Base-by-base conservation (phyloP, 805 yeast species). In the Monosporozyma solicola region DNA sequence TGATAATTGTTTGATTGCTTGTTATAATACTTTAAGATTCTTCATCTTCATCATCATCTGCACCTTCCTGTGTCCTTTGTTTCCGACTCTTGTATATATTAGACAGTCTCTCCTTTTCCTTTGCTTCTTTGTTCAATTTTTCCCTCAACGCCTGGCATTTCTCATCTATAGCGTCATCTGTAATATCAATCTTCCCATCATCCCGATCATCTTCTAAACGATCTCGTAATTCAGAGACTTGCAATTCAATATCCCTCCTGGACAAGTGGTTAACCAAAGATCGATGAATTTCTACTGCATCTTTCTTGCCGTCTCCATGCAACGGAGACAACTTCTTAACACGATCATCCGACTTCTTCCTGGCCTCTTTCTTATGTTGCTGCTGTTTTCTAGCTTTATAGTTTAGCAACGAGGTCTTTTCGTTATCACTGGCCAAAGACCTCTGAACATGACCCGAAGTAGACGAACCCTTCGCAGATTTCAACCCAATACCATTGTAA, bases 371-470 rank as follows among this genome's bases (percentile, higher is more conserved):
- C 31, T n/a, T 20, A 31, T 50, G 10, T 33, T 35, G 29, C 13
- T 24, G 29, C 9, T n/a, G 39, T 39, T 44, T 24, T 41, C 48
- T 25, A 27, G 41, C 29, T 27, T 45, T 41, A 32, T 46, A 33
- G 22, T 47, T 48, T 9, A 56, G 53, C 51, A 53, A 50, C 5
- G 39, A 33, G 8, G 20, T 47, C 32, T 47, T 35, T 7, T 50
- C 53, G 13, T 51, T 43, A 33, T 54, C 58, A 15, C 56, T 41
- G 1, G 67, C 68, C 24, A 66, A 51, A 6, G 71, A 66, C 46
- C 59, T 53, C 53, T 66, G 70, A 2, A 67, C 54, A 47, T 65
- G 67, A 5, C 71, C 71, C 2, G 70, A 66, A 1, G 71, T 67
- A 15, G 68, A 57, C 2, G 69, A 64, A 1, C 71, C 71, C 53